Evolutionary conservation across 2,329 filamentous ascomycete species (phyloP).

Genomic region (Penicillium sp.): DNA sequence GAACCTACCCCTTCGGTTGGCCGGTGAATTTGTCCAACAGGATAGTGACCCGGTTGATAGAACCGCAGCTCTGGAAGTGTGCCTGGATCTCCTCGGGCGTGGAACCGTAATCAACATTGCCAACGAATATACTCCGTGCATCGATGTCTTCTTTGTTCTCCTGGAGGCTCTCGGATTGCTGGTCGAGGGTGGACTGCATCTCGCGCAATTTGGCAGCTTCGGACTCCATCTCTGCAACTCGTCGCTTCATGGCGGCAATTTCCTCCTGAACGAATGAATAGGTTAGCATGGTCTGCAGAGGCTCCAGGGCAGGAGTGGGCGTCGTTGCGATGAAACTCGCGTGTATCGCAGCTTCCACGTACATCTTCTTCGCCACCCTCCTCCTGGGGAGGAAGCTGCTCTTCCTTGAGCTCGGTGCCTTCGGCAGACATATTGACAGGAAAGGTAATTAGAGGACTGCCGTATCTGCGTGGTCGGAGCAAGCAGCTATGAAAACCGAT

Average conservation of each 20-base stretch:
- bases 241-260: conserved; percentile 79
- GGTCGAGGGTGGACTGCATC: conserved; percentile 81
- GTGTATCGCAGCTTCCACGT: conserved; percentile 15
- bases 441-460: conserved; percentile 1
- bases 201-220: conserved; percentile 80
- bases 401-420: conserved; percentile 35
- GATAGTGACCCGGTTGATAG: conserved; percentile 97
- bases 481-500: conserved; percentile 8
- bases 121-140: conserved; percentile 92
- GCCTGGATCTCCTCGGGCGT: conserved; percentile 97
- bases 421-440: conserved; percentile 34
- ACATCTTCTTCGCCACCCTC: conserved; percentile 46
- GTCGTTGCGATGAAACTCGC: neutral
- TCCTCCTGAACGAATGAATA: conserved; percentile 54
- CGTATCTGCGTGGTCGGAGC: conserved; percentile 1
- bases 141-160: conserved; percentile 97
- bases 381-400: conserved; percentile 37
- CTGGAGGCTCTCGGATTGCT: conserved; percentile 73
- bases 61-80: conserved; percentile 94
- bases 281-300: conserved; percentile 2
- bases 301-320: neutral
- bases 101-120: conserved; percentile 96
- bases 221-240: conserved; percentile 85
- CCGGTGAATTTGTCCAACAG: conserved; percentile 97
- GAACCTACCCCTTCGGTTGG: conserved; percentile 91